Evolutionary conservation across 108 stramenopile species (phyloP).

Genomic region (Bacterosira constricta): DNA sequence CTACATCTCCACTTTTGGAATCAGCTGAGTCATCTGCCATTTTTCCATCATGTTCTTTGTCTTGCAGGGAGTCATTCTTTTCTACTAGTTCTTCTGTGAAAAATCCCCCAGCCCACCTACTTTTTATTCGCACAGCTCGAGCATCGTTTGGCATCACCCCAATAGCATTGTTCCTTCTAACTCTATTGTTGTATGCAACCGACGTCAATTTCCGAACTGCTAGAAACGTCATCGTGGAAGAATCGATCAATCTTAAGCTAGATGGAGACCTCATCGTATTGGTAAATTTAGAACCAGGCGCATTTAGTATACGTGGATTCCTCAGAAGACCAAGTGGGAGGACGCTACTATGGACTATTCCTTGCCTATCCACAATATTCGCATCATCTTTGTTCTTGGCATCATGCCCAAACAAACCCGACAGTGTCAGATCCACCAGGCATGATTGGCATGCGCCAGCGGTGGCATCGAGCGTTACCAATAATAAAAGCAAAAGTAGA

Average conservation of each 20-base stretch:
- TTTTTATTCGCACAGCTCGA: background rate
- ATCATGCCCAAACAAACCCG: background rate
- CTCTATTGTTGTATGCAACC: background rate
- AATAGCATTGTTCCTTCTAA: background rate
- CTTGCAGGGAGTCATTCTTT: background rate
- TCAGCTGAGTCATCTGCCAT: background rate
- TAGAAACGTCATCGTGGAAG: background rate
- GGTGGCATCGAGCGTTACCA: background rate
- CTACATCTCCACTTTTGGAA: constrained; percentile 6
- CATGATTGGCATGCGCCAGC: constrained; percentile 39
- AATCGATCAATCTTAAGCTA: background rate
- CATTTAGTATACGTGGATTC: too few species aligned
- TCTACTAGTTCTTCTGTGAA: background rate
- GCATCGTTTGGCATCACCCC: background rate
- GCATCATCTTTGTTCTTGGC: background rate
- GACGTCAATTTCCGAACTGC: constrained; percentile 4
- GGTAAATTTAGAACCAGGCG: background rate
- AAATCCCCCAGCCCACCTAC: constrained; percentile 6
- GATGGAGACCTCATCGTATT: background rate
- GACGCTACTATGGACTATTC: background rate
- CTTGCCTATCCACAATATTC: background rate
- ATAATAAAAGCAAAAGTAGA: background rate
- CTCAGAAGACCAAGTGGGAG: background rate
- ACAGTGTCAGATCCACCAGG: constrained; percentile 1
- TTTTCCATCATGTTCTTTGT: constrained; percentile 5